Evolutionary conservation across 2,329 filamentous ascomycete genomes (phyloP).

Genomic region (Fusarium foetens): DNA sequence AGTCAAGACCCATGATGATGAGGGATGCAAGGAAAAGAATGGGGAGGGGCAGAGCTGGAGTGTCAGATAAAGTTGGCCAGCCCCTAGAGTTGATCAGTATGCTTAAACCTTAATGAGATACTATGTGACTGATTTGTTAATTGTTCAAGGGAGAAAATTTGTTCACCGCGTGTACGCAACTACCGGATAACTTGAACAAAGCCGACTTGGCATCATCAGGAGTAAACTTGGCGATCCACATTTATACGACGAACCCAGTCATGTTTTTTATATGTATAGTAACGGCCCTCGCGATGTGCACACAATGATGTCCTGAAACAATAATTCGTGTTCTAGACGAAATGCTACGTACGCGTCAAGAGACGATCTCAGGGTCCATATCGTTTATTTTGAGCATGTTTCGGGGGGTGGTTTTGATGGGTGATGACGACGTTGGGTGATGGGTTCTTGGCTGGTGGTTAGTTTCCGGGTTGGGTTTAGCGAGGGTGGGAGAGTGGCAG

Average conservation of each 20-base stretch:
- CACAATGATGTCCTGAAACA: background rate
- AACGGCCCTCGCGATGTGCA: background rate
- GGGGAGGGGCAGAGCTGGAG: background rate
- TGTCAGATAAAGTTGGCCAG: background rate
- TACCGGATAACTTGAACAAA: slow-evolving; percentile 16
- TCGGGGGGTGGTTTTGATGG: background rate
- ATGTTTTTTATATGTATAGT: background rate
- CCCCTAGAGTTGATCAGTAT: background rate
- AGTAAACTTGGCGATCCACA: slow-evolving; percentile 21
- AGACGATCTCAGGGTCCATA: background rate
- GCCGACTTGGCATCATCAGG: slow-evolving; percentile 18
- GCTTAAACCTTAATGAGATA: background rate
- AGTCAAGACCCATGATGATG: background rate
- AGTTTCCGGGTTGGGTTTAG: slow-evolving; percentile 12
- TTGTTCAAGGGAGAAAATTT: background rate
- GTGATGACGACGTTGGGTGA: background rate
- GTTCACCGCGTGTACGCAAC: slow-evolving; percentile 6
- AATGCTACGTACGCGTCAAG: background rate
- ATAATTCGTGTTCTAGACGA: background rate
- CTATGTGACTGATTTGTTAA: too few species aligned
- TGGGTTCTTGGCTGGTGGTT: background rate
- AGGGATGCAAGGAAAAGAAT: background rate
- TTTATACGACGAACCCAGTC: slow-evolving; percentile 23
- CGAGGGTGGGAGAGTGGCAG: slow-evolving; percentile 8
- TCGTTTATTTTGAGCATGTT: background rate